phyloP scores from a whole-genome alignment of 2,329 filamentous ascomycete species.

The Talaromyces islandicus region DNA sequence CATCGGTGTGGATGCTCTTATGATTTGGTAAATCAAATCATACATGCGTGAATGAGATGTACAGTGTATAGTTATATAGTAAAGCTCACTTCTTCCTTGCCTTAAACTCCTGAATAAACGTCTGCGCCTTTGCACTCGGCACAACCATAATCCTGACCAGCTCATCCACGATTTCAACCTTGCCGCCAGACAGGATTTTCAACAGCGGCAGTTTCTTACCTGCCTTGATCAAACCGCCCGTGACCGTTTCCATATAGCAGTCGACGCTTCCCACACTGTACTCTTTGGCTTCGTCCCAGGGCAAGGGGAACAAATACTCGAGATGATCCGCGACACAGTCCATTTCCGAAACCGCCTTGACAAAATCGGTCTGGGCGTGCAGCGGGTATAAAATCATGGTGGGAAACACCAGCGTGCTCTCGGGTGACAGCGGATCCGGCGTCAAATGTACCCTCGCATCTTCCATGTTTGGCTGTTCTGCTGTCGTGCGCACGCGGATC shows the following conservation, averaged over 20 bases:
- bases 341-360: slow-evolving; percentile 78
- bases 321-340: slow-evolving; percentile 72
- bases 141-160: slow-evolving; percentile 78
- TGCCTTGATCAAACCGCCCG: slow-evolving; percentile 78
- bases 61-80: not conserved
- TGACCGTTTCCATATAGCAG: slow-evolving; percentile 79
- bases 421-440: slow-evolving; percentile 67
- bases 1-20: not conserved
- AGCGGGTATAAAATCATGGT: slow-evolving; percentile 79
- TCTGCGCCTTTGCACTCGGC: slow-evolving; percentile 61
- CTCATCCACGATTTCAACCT: slow-evolving; percentile 81
- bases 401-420: slow-evolving; percentile 68
- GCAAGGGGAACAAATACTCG: slow-evolving; percentile 76
- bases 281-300: slow-evolving; percentile 69
- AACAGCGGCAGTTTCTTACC: slow-evolving; percentile 76
- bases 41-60: not conserved
- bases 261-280: slow-evolving; percentile 66
- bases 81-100: slow-evolving; percentile 44
- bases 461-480: slow-evolving; percentile 76
- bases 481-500: slow-evolving; percentile 62
- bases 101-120: slow-evolving; percentile 81
- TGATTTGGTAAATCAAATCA: not conserved
- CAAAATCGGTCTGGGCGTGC: slow-evolving; percentile 77
- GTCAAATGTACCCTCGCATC: slow-evolving; percentile 67
- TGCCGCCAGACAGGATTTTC: slow-evolving; percentile 68